Conservation (phyloP, 2,329 filamentous ascomycete species). For the Colletotrichum plurivorum region DNA sequence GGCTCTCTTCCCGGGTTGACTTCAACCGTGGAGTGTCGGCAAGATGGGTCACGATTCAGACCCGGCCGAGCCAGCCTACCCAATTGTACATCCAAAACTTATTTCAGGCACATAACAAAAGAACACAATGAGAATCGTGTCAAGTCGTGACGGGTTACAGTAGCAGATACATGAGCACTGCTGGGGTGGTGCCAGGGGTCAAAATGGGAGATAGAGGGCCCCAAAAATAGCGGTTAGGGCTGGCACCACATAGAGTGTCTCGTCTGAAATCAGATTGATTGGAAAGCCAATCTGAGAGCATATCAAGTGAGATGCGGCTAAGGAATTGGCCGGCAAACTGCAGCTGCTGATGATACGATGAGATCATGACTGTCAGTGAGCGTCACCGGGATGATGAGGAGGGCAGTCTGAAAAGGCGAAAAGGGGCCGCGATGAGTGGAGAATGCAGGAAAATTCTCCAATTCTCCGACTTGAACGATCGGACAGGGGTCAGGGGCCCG, state of each 20-base stretch:
- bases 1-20: not conserved
- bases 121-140: conserved; percentile 1
- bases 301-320: not conserved
- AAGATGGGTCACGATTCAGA: not conserved
- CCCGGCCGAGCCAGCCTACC: conserved; percentile 1
- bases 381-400: not conserved
- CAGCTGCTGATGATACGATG: not conserved
- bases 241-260: not conserved
- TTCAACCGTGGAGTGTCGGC: not conserved
- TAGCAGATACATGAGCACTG: conserved; percentile 1
- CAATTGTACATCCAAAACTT: conserved; percentile 5
- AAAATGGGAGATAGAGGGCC: not conserved
- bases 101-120: not conserved
- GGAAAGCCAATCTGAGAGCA: not conserved
- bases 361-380: not conserved
- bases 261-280: not conserved
- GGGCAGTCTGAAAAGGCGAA: not conserved
- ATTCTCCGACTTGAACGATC: too few species aligned
- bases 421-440: not conserved
- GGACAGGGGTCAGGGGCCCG: too few species aligned
- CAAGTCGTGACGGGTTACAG: not conserved
- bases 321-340: not conserved
- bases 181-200: not conserved
- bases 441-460: not conserved
- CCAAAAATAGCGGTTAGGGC: not conserved